These are phyloP conservation scores for Saturnispora dispora DNA, from an alignment of 805 yeast species.

Conservation along the genomic window DNA sequence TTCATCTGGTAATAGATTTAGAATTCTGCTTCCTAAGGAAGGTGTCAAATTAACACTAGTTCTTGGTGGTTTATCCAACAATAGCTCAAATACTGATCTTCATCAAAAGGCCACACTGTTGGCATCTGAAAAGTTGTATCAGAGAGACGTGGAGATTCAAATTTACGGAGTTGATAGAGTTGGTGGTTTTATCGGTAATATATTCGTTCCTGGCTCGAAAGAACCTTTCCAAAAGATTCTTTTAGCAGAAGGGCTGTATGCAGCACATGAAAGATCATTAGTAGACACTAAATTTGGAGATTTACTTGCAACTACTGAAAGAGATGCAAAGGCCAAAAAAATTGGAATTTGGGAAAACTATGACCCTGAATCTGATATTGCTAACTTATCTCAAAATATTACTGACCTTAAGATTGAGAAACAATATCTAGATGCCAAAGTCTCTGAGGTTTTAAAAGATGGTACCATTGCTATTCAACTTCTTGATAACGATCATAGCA, in stretches of 20 bases:
- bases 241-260: constrained; percentile 53
- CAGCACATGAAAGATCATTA: constrained; percentile 58
- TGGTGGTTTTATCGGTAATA: constrained; percentile 73
- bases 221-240: constrained; percentile 51
- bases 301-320: constrained; percentile 54
- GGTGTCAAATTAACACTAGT: constrained; percentile 60
- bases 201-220: constrained; percentile 42
- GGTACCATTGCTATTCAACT: constrained; percentile 41
- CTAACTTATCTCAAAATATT: constrained; percentile 13
- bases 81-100: constrained; percentile 27
- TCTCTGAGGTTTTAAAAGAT: constrained; percentile 36
- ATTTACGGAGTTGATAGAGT: constrained; percentile 63
- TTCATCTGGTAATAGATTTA: constrained; percentile 56
- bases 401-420: constrained; percentile 23
- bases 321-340: constrained; percentile 42
- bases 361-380: constrained; percentile 34
- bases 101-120: constrained; percentile 45
- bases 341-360: constrained; percentile 64
- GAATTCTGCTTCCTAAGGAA: constrained; percentile 61
- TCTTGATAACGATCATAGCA: constrained; percentile 30
- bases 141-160: constrained; percentile 65
- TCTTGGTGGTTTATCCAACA: constrained; percentile 60
- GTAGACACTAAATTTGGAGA: constrained; percentile 44
- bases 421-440: constrained; percentile 42
- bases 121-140: constrained; percentile 48